These are phyloP conservation scores for Paraconiothyrium sp. DNA, from an alignment of 2,329 filamentous ascomycete genomes.

Conservation along the genomic window DNA sequence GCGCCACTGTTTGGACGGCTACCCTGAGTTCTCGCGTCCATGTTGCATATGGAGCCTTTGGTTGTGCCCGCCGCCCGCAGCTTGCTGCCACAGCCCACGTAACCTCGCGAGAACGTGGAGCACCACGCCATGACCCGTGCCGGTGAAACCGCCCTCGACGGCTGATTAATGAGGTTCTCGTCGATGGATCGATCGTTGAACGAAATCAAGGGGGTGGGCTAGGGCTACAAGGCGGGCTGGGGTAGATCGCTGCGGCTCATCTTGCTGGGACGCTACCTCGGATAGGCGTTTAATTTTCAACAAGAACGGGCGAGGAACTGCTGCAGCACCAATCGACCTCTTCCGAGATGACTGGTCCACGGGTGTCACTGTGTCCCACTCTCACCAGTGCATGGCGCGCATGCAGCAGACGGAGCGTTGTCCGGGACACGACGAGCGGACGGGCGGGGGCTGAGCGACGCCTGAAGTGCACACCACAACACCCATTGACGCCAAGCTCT, in stretches of 20 bases:
- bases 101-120: conserved; percentile 8
- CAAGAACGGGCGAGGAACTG: background rate
- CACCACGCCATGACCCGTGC: background rate
- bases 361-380: background rate
- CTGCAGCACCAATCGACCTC: background rate
- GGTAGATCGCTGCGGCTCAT: conserved; percentile 33
- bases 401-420: conserved; percentile 1
- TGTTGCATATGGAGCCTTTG: conserved; percentile 8
- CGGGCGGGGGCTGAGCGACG: background rate
- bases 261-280: conserved; percentile 25
- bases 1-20: background rate
- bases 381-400: background rate
- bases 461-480: background rate
- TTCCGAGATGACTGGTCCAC: background rate
- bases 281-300: conserved; percentile 8
- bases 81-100: conserved; percentile 3
- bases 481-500: conserved; percentile 5
- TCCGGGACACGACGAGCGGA: conserved; percentile 7
- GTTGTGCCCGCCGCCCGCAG: conserved; percentile 2
- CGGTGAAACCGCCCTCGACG: background rate
- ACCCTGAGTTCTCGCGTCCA: background rate
- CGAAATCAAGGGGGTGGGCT: background rate
- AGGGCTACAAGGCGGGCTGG: conserved; percentile 19
- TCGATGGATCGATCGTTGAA: background rate
- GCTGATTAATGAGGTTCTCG: background rate